Conservation (phyloP, 768 basidiomycete species). For the Punctularia strigosozonata region DNA sequence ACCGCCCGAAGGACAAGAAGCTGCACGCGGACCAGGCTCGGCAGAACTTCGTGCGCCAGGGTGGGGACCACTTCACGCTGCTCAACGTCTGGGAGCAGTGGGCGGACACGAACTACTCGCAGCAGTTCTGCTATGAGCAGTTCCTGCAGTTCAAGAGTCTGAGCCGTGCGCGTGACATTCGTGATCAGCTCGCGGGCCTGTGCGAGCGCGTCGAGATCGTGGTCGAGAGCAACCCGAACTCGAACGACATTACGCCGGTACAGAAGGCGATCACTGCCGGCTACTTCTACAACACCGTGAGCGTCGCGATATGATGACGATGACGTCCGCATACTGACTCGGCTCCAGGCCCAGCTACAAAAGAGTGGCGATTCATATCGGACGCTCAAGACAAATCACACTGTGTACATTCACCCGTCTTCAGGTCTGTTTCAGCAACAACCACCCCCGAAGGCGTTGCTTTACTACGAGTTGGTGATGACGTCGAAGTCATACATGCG, state of each 20-base stretch:
- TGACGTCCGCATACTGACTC: not conserved
- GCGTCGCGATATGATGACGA: conserved; percentile 13
- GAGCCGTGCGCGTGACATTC: conserved; percentile 88
- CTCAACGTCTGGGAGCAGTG: conserved; percentile 99
- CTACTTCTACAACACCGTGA: conserved; percentile 90
- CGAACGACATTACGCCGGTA: conserved; percentile 84
- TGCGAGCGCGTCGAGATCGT: conserved; percentile 97
- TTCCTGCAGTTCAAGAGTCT: conserved; percentile 93
- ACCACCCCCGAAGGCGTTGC: conserved; percentile 79
- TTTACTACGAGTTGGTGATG: conserved; percentile 97
- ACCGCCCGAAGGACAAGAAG: conserved; percentile 97
- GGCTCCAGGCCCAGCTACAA: conserved; percentile 72
- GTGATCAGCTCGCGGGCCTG: conserved; percentile 87
- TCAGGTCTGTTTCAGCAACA: conserved; percentile 93
- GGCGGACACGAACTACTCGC: conserved; percentile 95
- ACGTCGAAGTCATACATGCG: conserved; percentile 96
- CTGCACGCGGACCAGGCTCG: conserved; percentile 95
- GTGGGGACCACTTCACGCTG: conserved; percentile 96
- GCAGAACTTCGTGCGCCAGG: conserved; percentile 90
- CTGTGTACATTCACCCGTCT: conserved; percentile 94
- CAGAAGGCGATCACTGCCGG: conserved; percentile 94
- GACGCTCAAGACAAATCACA: conserved; percentile 91
- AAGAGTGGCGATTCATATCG: conserved; percentile 96
- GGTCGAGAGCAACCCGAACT: conserved; percentile 77
- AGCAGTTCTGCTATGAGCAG: conserved; percentile 94